phyloP scores from a whole-genome alignment of 2,329 filamentous ascomycete species.

The Fusarium sp. region DNA sequence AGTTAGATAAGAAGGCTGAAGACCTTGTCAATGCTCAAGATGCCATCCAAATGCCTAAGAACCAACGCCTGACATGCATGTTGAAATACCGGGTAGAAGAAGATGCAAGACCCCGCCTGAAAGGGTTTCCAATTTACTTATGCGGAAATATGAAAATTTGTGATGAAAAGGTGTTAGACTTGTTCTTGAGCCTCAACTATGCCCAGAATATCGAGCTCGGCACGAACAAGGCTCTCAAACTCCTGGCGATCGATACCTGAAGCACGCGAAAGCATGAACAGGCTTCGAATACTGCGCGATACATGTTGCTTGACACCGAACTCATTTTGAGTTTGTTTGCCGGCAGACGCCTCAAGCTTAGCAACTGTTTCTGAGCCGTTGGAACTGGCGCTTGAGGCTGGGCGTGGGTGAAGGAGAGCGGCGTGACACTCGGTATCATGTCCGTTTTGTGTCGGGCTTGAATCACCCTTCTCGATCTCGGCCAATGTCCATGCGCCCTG shows the following conservation, averaged over 20 bases:
- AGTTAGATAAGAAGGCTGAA: constrained; percentile 4
- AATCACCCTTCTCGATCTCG: constrained; percentile 55
- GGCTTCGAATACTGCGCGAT: constrained; percentile 78
- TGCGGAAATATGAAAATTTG: not conserved
- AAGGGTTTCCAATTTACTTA: not conserved
- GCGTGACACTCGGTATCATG: constrained; percentile 49
- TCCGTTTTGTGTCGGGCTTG: constrained; percentile 38
- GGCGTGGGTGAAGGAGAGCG: constrained; percentile 66
- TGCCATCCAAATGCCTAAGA: constrained; percentile 16
- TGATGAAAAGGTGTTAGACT: constrained; percentile 3
- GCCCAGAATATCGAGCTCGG: constrained; percentile 75
- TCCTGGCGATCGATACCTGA: constrained; percentile 79
- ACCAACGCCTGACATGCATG: constrained; percentile 42
- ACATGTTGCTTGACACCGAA: constrained; percentile 83
- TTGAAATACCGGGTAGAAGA: not conserved
- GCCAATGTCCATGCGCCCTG: constrained; percentile 56
- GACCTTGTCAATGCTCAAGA: constrained; percentile 1
- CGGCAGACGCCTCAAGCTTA: constrained; percentile 66
- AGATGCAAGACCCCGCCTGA: constrained; percentile 6
- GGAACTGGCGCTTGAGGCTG: constrained; percentile 67
- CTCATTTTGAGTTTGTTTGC: constrained; percentile 70
- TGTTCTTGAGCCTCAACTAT: constrained; percentile 71
- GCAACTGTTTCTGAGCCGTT: constrained; percentile 69
- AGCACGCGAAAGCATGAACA: constrained; percentile 76
- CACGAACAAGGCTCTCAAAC: constrained; percentile 77